Evolutionary conservation across 2,329 filamentous ascomycete species (phyloP).

Genomic region (Trichoderma koningiopsis): DNA sequence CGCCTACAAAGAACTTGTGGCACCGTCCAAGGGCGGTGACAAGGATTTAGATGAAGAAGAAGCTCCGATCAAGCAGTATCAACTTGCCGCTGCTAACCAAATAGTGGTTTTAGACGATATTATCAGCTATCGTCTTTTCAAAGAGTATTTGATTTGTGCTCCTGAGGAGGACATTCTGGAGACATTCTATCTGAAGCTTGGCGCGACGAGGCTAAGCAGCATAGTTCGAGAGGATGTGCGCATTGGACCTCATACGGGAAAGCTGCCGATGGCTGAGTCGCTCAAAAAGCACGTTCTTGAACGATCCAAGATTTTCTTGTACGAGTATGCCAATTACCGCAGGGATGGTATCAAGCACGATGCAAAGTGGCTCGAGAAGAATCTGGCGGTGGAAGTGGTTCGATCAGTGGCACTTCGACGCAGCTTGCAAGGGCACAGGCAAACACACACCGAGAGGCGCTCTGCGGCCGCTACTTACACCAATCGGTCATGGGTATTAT

Average conservation of each 20-base stretch:
- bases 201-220: constrained; percentile 72
- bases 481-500: constrained; percentile 65
- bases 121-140: constrained; percentile 85
- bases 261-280: constrained; percentile 68
- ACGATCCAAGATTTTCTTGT: constrained; percentile 83
- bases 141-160: constrained; percentile 78
- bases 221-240: constrained; percentile 77
- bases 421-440: constrained; percentile 69
- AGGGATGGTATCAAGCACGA: constrained; percentile 82
- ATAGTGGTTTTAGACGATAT: constrained; percentile 87
- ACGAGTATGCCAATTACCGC: constrained; percentile 71
- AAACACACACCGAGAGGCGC: constrained; percentile 72
- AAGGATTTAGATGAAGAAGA: constrained; percentile 62
- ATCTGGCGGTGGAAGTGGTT: constrained; percentile 76
- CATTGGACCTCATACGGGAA: constrained; percentile 66
- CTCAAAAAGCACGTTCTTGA: constrained; percentile 83
- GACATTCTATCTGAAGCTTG: constrained; percentile 79
- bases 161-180: constrained; percentile 89
- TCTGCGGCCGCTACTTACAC: constrained; percentile 67
- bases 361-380: constrained; percentile 85
- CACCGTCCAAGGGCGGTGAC: constrained; percentile 49
- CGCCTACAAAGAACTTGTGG: constrained; percentile 73
- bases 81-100: constrained; percentile 69
- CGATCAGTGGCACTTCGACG: constrained; percentile 75
- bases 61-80: constrained; percentile 72